These are phyloP conservation scores for Taphrina communis DNA, from an alignment of 1,139 yeast genomes.

Conservation along the genomic window DNA sequence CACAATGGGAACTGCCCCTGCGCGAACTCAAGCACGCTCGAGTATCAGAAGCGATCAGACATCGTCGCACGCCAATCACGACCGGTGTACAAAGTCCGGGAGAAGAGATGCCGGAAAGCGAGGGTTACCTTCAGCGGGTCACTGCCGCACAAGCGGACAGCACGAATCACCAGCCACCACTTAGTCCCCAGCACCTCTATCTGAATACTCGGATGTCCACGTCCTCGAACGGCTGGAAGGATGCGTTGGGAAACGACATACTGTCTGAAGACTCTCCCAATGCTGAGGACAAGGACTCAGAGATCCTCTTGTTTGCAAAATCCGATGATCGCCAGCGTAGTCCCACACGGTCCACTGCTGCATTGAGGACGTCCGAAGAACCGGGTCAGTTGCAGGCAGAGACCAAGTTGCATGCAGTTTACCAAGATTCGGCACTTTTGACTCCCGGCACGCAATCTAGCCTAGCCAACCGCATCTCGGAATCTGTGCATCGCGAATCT, in stretches of 20 bases:
- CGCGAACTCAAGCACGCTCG: background rate
- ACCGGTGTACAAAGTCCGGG: slow-evolving; percentile 6
- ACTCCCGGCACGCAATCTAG: background rate
- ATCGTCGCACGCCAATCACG: slow-evolving; percentile 10
- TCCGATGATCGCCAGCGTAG: slow-evolving; percentile 2
- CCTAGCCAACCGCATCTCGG: slow-evolving; percentile 6
- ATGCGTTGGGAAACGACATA: slow-evolving; percentile 15
- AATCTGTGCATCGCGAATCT: slow-evolving; percentile 5
- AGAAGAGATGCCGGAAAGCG: background rate
- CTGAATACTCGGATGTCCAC: background rate
- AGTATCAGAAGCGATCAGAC: slow-evolving; percentile 10
- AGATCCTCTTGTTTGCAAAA: slow-evolving; percentile 33
- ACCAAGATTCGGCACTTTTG: background rate
- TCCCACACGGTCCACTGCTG: background rate
- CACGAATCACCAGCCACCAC: background rate
- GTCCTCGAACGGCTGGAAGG: slow-evolving; percentile 14
- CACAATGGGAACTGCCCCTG: slow-evolving; percentile 80
- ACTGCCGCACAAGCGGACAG: background rate
- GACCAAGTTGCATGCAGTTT: background rate
- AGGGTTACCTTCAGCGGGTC: background rate
- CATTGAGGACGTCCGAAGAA: background rate
- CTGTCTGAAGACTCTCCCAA: slow-evolving; percentile 7
- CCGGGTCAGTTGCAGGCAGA: background rate
- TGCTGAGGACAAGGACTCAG: slow-evolving; percentile 23
- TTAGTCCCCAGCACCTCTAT: background rate